Conservation (phyloP, 1,284 basidiomycete genomes). For the Fomes fomentarius region DNA sequence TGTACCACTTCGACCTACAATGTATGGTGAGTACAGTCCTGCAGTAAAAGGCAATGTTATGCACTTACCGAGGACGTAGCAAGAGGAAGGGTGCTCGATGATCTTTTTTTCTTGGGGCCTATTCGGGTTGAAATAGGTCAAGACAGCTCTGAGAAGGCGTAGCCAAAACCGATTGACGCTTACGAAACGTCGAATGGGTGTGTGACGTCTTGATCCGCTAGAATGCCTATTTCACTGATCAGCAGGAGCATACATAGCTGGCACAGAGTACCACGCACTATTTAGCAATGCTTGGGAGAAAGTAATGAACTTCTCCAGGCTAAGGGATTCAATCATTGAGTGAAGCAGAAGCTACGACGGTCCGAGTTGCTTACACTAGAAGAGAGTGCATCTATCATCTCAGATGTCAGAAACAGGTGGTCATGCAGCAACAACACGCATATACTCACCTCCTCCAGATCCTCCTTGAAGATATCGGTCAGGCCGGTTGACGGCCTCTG, state of each 20-base stretch:
- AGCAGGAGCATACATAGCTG: not conserved
- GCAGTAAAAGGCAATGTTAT: no score
- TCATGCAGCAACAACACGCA: no score
- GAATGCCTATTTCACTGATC: conserved; percentile 39
- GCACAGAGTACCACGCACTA: conserved; percentile 37
- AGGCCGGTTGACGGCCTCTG: conserved; percentile 10
- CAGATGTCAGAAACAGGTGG: no score
- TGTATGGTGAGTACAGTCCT: not conserved
- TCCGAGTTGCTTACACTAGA: no score
- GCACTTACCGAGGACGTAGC: conserved; percentile 60
- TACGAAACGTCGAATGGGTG: conserved; percentile 61
- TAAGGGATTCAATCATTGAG: conserved; percentile 28
- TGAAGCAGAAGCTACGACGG: no score
- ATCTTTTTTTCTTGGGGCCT: conserved; percentile 64
- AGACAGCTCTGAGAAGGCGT: no score
- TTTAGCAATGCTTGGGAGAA: conserved; percentile 67
- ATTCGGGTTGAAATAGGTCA: not conserved
- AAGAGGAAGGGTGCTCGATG: conserved; percentile 61
- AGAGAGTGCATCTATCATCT: conserved; percentile 52
- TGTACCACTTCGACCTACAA: conserved; percentile 59
- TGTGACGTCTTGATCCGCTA: conserved; percentile 47
- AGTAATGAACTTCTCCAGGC: conserved; percentile 66
- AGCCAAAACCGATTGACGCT: conserved; percentile 25
- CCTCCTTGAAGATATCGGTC: conserved; percentile 40
- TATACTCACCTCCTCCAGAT: conserved; percentile 45